Evolutionary conservation across 345 rosid species (phyloP).

Genomic region (Erodium maritimum): DNA sequence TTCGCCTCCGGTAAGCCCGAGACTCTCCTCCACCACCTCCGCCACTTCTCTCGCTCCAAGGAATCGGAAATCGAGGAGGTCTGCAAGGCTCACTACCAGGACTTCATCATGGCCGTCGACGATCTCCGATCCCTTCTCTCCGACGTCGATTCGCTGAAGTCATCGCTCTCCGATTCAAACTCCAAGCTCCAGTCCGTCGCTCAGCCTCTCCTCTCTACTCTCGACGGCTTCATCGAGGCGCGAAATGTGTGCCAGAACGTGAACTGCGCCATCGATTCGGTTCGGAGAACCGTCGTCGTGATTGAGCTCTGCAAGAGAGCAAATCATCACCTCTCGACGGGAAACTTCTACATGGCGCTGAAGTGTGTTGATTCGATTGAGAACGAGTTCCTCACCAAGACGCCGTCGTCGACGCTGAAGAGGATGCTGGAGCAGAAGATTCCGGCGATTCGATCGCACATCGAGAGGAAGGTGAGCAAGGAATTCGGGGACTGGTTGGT

Average conservation of each 20-base stretch:
- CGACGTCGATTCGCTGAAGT: slow-evolving; percentile 86
- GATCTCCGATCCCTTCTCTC: slow-evolving; percentile 96
- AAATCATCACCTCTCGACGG: slow-evolving; percentile 53
- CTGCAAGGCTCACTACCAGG: slow-evolving; percentile 95
- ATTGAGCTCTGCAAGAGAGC: slow-evolving; percentile 73
- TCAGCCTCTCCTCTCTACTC: slow-evolving; percentile 60
- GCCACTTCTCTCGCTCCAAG: slow-evolving; percentile 73
- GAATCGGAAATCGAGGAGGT: slow-evolving; percentile 97
- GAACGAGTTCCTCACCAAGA: slow-evolving; percentile 40
- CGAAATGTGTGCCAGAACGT: slow-evolving; percentile 61
- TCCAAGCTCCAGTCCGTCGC: slow-evolving; percentile 77
- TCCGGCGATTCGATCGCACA: slow-evolving; percentile 63
- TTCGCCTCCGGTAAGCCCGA: slow-evolving; percentile 82
- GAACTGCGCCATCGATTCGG: slow-evolving; percentile 49
- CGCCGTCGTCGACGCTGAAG: slow-evolving; percentile 64
- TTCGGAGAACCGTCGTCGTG: slow-evolving; percentile 42
- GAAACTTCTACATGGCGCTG: slow-evolving; percentile 78
- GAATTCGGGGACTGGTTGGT: slow-evolving; percentile 95
- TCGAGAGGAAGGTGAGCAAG: slow-evolving; percentile 75
- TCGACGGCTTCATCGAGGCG: slow-evolving; percentile 67
- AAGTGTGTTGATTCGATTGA: slow-evolving; percentile 75
- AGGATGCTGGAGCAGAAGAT: slow-evolving; percentile 82
- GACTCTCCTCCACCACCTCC: slow-evolving; percentile 74
- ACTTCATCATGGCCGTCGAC: slow-evolving; percentile 91
- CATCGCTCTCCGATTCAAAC: slow-evolving; percentile 80